Evolutionary conservation across 2,329 filamentous ascomycete species (phyloP).

Genomic region (Orbilia blumenaviensis): DNA sequence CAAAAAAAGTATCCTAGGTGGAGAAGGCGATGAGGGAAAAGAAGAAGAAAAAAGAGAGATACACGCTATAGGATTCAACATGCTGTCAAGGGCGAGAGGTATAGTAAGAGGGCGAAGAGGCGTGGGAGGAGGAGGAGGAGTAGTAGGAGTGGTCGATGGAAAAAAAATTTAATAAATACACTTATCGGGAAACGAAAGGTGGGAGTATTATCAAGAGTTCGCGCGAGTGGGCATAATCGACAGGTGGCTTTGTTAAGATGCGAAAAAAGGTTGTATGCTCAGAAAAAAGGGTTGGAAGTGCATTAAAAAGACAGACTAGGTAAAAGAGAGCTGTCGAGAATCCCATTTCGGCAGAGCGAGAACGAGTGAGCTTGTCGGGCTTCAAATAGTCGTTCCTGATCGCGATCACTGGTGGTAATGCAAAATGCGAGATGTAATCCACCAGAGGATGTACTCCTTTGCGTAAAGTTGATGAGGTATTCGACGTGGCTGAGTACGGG

Average conservation of each 20-base stretch:
- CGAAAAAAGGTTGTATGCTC: slow-evolving; percentile 16
- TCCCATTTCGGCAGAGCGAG: slow-evolving; percentile 4
- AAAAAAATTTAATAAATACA: slow-evolving; percentile 51
- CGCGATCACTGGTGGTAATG: neutral
- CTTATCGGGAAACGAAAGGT: slow-evolving; percentile 31
- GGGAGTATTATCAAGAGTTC: slow-evolving; percentile 46
- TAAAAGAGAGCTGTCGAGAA: slow-evolving; percentile 1
- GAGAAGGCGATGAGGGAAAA: neutral
- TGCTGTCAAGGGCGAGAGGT: neutral
- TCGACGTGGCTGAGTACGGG: neutral
- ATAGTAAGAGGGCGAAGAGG: no score
- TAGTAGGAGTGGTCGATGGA: neutral
- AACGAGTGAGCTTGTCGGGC: neutral
- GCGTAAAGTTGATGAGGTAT: slow-evolving; percentile 2
- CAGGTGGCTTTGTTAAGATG: neutral
- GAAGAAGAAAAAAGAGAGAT: neutral
- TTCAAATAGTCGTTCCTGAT: neutral
- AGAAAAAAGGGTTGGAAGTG: neutral
- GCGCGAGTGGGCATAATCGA: slow-evolving; percentile 2
- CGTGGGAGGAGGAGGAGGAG: neutral
- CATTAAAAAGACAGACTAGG: slow-evolving; percentile 29
- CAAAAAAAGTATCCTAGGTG: neutral
- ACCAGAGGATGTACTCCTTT: slow-evolving; percentile 2
- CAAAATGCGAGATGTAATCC: neutral
- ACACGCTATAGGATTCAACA: slow-evolving; percentile 37